phyloP scores from a whole-genome alignment of 2,329 filamentous ascomycete genomes.

The Cladosporium sp. region DNA sequence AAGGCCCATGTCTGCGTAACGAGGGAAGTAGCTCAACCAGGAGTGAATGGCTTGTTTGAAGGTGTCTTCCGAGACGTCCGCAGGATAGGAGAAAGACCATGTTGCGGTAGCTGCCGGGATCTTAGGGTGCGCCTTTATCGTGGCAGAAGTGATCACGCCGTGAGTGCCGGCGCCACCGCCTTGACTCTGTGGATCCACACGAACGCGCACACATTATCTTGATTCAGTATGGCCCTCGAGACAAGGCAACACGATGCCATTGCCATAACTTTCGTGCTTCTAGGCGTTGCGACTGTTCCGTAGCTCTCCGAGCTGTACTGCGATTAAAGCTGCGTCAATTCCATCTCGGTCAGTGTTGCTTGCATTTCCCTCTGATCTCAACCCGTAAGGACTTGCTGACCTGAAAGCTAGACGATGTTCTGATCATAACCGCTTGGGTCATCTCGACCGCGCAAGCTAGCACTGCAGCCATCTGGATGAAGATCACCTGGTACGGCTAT shows the following conservation, averaged over 20 bases:
- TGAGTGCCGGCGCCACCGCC: conserved; percentile 55
- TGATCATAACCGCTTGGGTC: not conserved
- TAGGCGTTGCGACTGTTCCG: too few species aligned
- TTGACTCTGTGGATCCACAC: conserved; percentile 29
- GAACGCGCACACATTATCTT: too few species aligned
- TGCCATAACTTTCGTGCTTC: too few species aligned
- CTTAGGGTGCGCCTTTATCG: conserved; percentile 23
- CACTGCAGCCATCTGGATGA: not conserved
- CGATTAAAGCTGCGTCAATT: too few species aligned
- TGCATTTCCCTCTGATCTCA: too few species aligned
- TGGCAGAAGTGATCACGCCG: conserved; percentile 26
- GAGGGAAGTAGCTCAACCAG: conserved; percentile 30
- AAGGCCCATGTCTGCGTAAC: conserved; percentile 20
- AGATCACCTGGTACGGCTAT: conserved; percentile 10
- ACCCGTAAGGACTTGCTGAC: too few species aligned
- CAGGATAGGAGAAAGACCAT: conserved; percentile 20
- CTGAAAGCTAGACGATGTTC: not conserved
- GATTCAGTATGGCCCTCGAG: too few species aligned
- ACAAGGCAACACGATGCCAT: too few species aligned
- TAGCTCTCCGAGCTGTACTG: too few species aligned
- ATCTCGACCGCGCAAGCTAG: not conserved
- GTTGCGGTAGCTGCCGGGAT: conserved; percentile 18
- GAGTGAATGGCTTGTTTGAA: conserved; percentile 28
- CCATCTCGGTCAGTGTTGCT: too few species aligned
- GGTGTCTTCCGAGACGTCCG: conserved; percentile 32